Conservation (phyloP, 371 early-diverging fungal genomes). For the Mucor lusitanicus region DNA sequence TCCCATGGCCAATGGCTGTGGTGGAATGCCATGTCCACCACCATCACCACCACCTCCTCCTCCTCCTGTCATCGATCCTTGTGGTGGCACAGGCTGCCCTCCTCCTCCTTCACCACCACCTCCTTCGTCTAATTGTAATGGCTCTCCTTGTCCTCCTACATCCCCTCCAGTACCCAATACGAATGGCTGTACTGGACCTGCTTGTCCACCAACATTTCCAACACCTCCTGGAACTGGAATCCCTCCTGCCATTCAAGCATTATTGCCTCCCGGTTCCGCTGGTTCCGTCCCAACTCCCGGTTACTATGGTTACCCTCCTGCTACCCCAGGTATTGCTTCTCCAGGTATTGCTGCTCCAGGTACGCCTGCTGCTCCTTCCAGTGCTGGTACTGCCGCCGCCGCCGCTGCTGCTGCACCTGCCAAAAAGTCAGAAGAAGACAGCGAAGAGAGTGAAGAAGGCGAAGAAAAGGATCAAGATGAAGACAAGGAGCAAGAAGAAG, state of each 20-base stretch:
- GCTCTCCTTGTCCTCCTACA: neutral
- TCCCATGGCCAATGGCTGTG: neutral
- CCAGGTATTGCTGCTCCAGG: neutral
- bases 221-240: neutral
- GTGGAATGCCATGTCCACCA: neutral
- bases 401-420: neutral
- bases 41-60: neutral
- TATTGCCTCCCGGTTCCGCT: conserved; percentile 3
- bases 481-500: conserved; percentile 4
- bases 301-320: neutral
- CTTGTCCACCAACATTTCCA: neutral
- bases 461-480: conserved; percentile 13
- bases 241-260: conserved; percentile 13
- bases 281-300: neutral
- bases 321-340: neutral
- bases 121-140: neutral
- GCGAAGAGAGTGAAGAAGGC: neutral
- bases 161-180: neutral
- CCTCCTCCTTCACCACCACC: neutral
- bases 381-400: neutral
- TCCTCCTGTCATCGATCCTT: neutral
- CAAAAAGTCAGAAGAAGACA: conserved; percentile 2
- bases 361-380: neutral
- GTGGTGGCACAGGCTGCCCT: neutral
- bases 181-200: neutral